These are phyloP conservation scores for Globisporangium spinosum DNA, from an alignment of 352 stramenopile genomes.

Conservation along the genomic window DNA sequence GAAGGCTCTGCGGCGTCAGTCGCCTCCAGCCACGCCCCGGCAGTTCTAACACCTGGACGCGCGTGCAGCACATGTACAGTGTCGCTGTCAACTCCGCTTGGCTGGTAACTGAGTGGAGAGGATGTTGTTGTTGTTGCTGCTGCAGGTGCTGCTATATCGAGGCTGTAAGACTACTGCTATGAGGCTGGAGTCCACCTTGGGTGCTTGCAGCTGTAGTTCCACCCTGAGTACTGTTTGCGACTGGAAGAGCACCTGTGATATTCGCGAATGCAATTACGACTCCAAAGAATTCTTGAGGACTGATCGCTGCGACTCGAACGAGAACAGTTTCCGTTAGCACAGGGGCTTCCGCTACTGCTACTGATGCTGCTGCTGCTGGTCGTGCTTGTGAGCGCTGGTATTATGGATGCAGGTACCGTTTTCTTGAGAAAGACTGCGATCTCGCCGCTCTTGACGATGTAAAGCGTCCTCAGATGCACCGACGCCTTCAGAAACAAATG, in stretches of 20 bases:
- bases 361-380: conserved; percentile 1
- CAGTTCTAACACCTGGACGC: conserved; percentile 58
- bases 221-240: background rate
- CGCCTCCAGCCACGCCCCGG: conserved; percentile 61
- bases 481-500: conserved; percentile 62
- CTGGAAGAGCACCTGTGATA: conserved; percentile 9
- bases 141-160: background rate
- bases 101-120: background rate
- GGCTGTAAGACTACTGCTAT: background rate
- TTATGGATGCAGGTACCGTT: conserved; percentile 18
- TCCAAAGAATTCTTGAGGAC: conserved; percentile 66
- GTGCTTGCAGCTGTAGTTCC: background rate
- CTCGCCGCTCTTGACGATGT: conserved; percentile 68
- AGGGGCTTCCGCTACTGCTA: background rate
- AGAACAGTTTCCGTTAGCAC: conserved; percentile 28
- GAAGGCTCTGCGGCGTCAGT: conserved; percentile 38
- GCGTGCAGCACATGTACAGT: conserved; percentile 61
- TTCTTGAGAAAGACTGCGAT: conserved; percentile 57
- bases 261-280: conserved; percentile 42
- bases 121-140: background rate
- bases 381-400: background rate
- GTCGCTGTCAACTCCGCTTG: conserved; percentile 31
- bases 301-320: conserved; percentile 65
- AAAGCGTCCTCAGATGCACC: conserved; percentile 45
- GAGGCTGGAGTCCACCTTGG: background rate